Evolutionary conservation across 768 basidiomycete genomes (phyloP), one percentile per base, ranked within the genome.

Genomic region (Termitomyces sp.): DNA sequence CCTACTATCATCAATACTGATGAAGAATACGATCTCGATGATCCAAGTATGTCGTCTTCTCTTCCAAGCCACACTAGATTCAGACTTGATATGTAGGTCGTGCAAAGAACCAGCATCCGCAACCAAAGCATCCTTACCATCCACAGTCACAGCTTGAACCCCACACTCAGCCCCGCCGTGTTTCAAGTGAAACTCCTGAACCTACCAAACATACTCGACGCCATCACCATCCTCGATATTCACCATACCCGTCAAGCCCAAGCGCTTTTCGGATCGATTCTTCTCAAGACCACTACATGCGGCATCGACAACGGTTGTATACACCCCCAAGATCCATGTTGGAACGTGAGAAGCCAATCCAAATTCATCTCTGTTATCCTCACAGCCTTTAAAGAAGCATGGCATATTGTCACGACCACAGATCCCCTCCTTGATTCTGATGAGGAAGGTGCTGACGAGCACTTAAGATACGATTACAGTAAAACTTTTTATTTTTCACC

Each of bases 341-440:
- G 40, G 82, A 91, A 67, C 86, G 89, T 91, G 73, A 61, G 85
- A 65, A 20, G 39, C 27, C 42, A 22, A 47, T 58, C 5, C 48
- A 43, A 9, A 6, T 27, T 20, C 44, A 51, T 46, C 9, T 12
- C 30, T 5, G 45, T 32, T 50, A 39, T 55, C 30, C 43, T 54
- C 44, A 30, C 53, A 55, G 26, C 50, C 56, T 27, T 62, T 63
- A 55, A 65, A 92, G 90, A 91, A 67, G 85, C 90, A 16, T 91
- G 87, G 87, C 83, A 88, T 64, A 77, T 82, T 16, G 76, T 86
- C 56, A 81, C 77, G 53, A 83, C 80, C 32, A 82, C 83, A 37
- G 90, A 92, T 66, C 86, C 90, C n/a, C 74, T 91, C 30, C 71
- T 78, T 50, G 88, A 91, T 69, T 91, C 90, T 30, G 90, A 91